Evolutionary conservation across 768 basidiomycete species (phyloP).

Genomic region (Fomitopsis pulvina): DNA sequence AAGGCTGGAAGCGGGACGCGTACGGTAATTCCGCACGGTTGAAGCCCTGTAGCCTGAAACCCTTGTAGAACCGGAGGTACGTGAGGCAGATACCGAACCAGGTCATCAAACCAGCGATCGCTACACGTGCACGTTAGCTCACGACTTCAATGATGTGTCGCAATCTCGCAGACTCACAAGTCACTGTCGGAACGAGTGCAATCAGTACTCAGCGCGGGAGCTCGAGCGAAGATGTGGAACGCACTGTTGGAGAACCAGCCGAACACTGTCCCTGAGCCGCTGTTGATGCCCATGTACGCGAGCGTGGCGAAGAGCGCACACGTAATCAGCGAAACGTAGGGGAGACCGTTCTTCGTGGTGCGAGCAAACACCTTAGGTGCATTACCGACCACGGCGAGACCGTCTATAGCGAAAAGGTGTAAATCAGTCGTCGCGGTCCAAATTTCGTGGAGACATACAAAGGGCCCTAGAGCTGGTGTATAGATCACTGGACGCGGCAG

Average conservation of each 20-base stretch:
- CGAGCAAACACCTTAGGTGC: conserved; percentile 75
- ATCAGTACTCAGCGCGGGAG: conserved; percentile 31
- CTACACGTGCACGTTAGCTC: conserved; percentile 1
- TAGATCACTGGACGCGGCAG: conserved; percentile 83
- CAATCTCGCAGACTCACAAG: background rate
- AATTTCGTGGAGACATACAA: conserved; percentile 39
- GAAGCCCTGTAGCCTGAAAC: conserved; percentile 74
- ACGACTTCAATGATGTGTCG: background rate
- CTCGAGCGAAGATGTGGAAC: background rate
- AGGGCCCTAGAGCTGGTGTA: conserved; percentile 86
- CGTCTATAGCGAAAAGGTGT: conserved; percentile 42
- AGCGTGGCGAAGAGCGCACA: conserved; percentile 60
- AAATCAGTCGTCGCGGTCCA: background rate
- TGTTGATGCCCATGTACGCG: conserved; percentile 76
- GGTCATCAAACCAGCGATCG: conserved; percentile 41
- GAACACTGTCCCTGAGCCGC: conserved; percentile 69
- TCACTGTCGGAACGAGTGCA: conserved; percentile 8
- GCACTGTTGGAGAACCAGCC: conserved; percentile 63
- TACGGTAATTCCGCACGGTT: conserved; percentile 70
- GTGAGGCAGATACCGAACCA: conserved; percentile 44
- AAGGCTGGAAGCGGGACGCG: conserved; percentile 60
- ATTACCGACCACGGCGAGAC: conserved; percentile 71
- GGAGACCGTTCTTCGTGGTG: conserved; percentile 69
- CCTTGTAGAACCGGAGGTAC: conserved; percentile 73
- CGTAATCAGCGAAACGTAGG: conserved; percentile 64